phyloP scores from a whole-genome alignment of 139 green algal species.

The Ettlia oleoabundans region DNA sequence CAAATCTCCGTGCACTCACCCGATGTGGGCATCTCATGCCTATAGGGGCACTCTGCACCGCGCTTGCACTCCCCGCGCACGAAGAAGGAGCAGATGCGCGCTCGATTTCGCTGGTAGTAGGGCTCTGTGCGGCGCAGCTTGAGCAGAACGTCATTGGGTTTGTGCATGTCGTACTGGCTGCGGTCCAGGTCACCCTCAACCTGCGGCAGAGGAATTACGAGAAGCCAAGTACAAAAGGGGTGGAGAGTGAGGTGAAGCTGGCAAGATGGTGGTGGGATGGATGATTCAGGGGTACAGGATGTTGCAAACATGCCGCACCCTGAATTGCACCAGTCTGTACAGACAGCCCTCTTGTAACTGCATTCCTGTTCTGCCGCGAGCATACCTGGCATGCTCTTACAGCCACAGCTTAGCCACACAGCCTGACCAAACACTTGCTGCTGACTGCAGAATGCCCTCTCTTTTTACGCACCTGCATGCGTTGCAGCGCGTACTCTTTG shows the following conservation, averaged over 20 bases:
- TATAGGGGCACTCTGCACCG: conserved; percentile 95
- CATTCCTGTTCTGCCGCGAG: background rate
- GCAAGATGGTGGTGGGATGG: too few relatives aligned
- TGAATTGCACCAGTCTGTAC: background rate
- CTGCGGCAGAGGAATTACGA: background rate
- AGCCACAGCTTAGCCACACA: too few relatives aligned
- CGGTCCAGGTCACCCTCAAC: conserved; percentile 43
- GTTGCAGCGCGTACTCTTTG: conserved; percentile 86
- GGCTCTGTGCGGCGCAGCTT: conserved; percentile 88
- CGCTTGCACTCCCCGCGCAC: conserved; percentile 92
- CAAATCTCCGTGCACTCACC: too few relatives aligned
- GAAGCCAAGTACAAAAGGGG: background rate
- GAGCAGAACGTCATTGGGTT: conserved; percentile 80
- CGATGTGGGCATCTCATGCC: conserved; percentile 83
- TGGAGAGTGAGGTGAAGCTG: background rate
- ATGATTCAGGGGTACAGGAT: too few relatives aligned
- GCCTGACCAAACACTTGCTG: too few relatives aligned
- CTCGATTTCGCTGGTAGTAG: conserved; percentile 97
- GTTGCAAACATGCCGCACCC: conserved; percentile 31
- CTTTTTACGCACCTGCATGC: conserved; percentile 54
- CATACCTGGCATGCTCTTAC: background rate
- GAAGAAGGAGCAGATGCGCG: conserved; percentile 96
- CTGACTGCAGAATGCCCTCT: conserved; percentile 41
- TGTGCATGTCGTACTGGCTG: conserved; percentile 7
- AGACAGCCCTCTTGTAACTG: background rate